Conservation (phyloP, 1,139 yeast genomes). For the Candida mesenterica region DNA sequence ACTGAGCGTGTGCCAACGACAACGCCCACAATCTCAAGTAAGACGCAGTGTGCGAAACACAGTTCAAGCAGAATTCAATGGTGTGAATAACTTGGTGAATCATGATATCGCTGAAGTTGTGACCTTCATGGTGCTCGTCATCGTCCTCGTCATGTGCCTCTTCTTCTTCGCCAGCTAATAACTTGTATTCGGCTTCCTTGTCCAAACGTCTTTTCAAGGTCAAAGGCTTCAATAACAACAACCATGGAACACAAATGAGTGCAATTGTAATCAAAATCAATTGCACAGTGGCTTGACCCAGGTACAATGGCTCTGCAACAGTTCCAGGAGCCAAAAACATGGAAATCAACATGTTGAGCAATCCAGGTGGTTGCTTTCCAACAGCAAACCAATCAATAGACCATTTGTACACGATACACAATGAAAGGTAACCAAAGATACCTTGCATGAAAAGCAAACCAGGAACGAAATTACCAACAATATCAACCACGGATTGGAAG, state of each 20-base stretch:
- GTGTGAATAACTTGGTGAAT: slow-evolving; percentile 80
- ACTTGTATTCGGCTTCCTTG: slow-evolving; percentile 36
- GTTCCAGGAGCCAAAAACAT: slow-evolving; percentile 81
- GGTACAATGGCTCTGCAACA: slow-evolving; percentile 63
- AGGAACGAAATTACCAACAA: slow-evolving; percentile 75
- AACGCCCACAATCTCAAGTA: slow-evolving; percentile 78
- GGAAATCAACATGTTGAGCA: slow-evolving; percentile 75
- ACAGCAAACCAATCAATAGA: slow-evolving; percentile 71
- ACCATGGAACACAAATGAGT: slow-evolving; percentile 73
- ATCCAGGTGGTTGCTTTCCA: slow-evolving; percentile 71
- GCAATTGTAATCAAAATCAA: slow-evolving; percentile 59
- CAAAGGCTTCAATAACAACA: slow-evolving; percentile 63
- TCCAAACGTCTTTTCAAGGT: slow-evolving; percentile 45
- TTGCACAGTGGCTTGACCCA: slow-evolving; percentile 64
- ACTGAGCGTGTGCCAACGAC: slow-evolving; percentile 75
- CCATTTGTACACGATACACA: slow-evolving; percentile 79
- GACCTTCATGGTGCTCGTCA: slow-evolving; percentile 53
- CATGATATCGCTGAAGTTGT: slow-evolving; percentile 70
- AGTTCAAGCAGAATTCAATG: slow-evolving; percentile 73
- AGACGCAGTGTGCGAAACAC: slow-evolving; percentile 80
- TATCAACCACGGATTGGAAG: slow-evolving; percentile 60
- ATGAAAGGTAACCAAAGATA: slow-evolving; percentile 72
- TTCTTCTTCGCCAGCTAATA: slow-evolving; percentile 19
- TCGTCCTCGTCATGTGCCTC: slow-evolving; percentile 37
- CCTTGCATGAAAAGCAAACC: slow-evolving; percentile 82